Percentiles rank a stretch among this genome's conserved stretches.
Evolutionary conservation across 2,329 filamentous ascomycete species (phyloP).

Genomic region (Orbilia blumenaviensis): DNA sequence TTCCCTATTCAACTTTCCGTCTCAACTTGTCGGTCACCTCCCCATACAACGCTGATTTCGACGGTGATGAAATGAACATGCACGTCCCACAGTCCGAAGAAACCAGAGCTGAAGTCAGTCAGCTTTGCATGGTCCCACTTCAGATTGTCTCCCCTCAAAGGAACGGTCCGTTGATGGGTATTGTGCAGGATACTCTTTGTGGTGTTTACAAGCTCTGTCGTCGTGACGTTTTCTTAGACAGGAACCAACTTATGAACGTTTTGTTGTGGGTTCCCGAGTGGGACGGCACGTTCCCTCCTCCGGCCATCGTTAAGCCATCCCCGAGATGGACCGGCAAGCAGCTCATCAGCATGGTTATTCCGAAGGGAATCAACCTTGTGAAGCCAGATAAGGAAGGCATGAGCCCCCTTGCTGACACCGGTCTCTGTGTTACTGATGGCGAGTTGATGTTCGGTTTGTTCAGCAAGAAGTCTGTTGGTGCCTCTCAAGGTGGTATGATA

Average conservation of each 20-base stretch:
- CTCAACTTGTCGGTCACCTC: constrained; percentile 97
- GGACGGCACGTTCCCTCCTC: constrained; percentile 92
- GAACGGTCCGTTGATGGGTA: constrained; percentile 98
- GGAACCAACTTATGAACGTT: constrained; percentile 93
- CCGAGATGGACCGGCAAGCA: constrained; percentile 99
- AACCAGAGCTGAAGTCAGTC: constrained; percentile 89
- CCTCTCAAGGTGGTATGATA: constrained; percentile 86
- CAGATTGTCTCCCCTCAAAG: constrained; percentile 98
- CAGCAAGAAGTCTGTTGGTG: constrained; percentile 93
- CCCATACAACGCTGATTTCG: constrained; percentile 99
- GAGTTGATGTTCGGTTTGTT: constrained; percentile 90
- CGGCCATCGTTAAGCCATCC: constrained; percentile 90
- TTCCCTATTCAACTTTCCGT: constrained; percentile 99
- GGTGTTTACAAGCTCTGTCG: constrained; percentile 97
- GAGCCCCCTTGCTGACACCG: constrained; percentile 76
- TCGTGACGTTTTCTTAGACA: constrained; percentile 87
- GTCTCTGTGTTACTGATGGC: constrained; percentile 83
- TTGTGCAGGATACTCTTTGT: constrained; percentile 96
- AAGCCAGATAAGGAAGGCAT: constrained; percentile 68
- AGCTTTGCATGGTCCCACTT: constrained; percentile 95
- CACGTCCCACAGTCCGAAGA: constrained; percentile 98
- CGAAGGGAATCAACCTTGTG: constrained; percentile 81
- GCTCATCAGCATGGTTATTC: constrained; percentile 91
- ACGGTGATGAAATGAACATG: constrained; percentile 99
- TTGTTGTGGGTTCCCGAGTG: constrained; percentile 97